Evolutionary conservation across 2,329 filamentous ascomycete genomes (phyloP).

Genomic region (Hypocrella siamensis): DNA sequence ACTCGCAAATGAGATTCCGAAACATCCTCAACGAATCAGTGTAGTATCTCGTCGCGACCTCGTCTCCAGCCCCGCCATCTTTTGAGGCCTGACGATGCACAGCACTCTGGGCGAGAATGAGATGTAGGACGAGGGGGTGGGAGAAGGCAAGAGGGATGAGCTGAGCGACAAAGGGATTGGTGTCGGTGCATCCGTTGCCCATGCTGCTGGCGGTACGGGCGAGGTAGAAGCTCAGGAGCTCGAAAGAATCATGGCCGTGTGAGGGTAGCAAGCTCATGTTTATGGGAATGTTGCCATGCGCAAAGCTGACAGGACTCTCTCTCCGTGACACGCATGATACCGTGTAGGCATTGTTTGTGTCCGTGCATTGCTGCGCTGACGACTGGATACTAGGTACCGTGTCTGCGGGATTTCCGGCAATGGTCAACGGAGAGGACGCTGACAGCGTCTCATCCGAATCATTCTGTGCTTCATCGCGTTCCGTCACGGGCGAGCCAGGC

Average conservation of each 20-base stretch:
- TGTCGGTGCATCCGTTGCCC: constrained; percentile 28
- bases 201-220: constrained; percentile 27
- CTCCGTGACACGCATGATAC: neutral
- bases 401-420: neutral
- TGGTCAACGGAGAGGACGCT: neutral
- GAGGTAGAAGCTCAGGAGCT: constrained; percentile 29
- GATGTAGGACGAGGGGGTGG: constrained; percentile 26
- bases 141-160: constrained; percentile 29
- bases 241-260: constrained; percentile 20
- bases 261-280: constrained; percentile 15
- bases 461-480: neutral
- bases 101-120: constrained; percentile 28
- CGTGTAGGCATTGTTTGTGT: constrained; percentile 1
- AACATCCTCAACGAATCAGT: constrained; percentile 20
- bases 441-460: neutral
- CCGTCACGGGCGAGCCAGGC: neutral
- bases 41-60: constrained; percentile 19
- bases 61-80: constrained; percentile 10
- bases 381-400: neutral
- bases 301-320: constrained; percentile 2
- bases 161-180: constrained; percentile 29
- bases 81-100: constrained; percentile 20
- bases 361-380: neutral
- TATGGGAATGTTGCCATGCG: constrained; percentile 8
- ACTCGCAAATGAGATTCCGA: constrained; percentile 16